Conservation (phyloP, 2,329 filamentous ascomycete species). For the Phoma herbarum region DNA sequence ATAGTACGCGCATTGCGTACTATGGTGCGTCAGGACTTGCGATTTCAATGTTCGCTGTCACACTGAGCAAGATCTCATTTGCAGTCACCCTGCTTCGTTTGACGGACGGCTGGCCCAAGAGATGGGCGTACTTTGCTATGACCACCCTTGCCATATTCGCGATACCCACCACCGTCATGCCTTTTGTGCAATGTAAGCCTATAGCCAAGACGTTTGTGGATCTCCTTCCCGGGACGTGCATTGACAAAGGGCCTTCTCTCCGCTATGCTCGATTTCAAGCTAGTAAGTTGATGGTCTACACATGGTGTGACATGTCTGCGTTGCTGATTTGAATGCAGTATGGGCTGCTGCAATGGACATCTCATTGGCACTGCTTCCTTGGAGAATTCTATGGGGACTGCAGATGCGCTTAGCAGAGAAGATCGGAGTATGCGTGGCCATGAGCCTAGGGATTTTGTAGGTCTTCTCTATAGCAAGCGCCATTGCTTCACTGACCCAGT, state of each 20-base stretch:
- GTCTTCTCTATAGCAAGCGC: not conserved
- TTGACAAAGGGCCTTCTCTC: conserved; percentile 22
- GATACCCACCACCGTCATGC: conserved; percentile 19
- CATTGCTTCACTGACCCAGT: conserved; percentile 2
- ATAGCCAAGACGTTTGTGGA: conserved; percentile 23
- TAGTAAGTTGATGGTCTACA: conserved; percentile 12
- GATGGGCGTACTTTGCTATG: conserved; percentile 22
- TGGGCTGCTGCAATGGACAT: conserved; percentile 25
- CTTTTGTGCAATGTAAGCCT: conserved; percentile 24
- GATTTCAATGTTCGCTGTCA: conserved; percentile 21
- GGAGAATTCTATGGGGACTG: conserved; percentile 22
- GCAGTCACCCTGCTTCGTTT: conserved; percentile 25
- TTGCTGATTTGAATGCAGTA: conserved; percentile 14
- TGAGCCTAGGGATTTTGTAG: conserved; percentile 25
- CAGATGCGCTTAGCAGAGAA: conserved; percentile 24
- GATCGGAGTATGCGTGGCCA: conserved; percentile 24
- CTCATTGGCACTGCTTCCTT: conserved; percentile 22
- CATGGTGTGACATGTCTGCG: not conserved
- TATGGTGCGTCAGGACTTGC: conserved; percentile 23
- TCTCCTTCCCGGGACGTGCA: conserved; percentile 21
- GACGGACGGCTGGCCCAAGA: conserved; percentile 21
- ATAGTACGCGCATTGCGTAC: conserved; percentile 19
- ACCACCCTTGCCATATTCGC: conserved; percentile 18
- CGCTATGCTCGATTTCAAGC: conserved; percentile 24
- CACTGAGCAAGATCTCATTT: conserved; percentile 29